These are phyloP conservation scores for Trifolium dubium DNA, from an alignment of 306 rosid genomes.

Conservation along the genomic window DNA sequence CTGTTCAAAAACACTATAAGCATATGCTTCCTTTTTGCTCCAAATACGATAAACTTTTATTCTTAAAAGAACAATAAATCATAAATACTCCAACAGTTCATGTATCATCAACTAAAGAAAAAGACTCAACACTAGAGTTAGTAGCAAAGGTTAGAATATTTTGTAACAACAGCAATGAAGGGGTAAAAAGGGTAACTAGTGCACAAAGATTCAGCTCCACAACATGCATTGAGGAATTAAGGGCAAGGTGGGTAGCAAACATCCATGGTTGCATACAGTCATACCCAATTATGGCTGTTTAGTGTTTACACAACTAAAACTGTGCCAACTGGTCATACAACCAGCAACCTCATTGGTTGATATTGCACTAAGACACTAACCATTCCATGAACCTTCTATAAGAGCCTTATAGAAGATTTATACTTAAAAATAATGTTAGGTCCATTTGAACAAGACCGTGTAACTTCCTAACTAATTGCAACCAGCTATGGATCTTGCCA, in stretches of 20 bases:
- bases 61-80: slow-evolving; percentile 6
- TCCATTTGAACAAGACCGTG: slow-evolving; percentile 5
- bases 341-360: slow-evolving; percentile 12
- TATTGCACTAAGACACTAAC: not conserved
- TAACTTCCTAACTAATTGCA: slow-evolving; percentile 1
- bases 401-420: not conserved
- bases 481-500: not conserved
- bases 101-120: slow-evolving; percentile 6
- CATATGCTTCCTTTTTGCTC: slow-evolving; percentile 22
- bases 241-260: too few relatives aligned
- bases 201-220: not conserved
- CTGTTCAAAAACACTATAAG: slow-evolving; percentile 49
- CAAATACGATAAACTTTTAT: slow-evolving; percentile 11
- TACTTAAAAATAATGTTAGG: not conserved
- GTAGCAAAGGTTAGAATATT: not conserved
- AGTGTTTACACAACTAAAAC: slow-evolving; percentile 1
- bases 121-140: not conserved
- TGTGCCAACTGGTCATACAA: not conserved
- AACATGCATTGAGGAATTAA: not conserved
- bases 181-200: not conserved
- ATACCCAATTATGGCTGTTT: not conserved
- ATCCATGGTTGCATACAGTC: not conserved
- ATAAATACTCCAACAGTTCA: slow-evolving; percentile 14
- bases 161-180: not conserved
- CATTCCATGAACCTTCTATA: not conserved